Percentiles rank a stretch among this genome's conserved stretches.
Conservation (phyloP, 441 rosid species). For the Lepidium campestre region DNA sequence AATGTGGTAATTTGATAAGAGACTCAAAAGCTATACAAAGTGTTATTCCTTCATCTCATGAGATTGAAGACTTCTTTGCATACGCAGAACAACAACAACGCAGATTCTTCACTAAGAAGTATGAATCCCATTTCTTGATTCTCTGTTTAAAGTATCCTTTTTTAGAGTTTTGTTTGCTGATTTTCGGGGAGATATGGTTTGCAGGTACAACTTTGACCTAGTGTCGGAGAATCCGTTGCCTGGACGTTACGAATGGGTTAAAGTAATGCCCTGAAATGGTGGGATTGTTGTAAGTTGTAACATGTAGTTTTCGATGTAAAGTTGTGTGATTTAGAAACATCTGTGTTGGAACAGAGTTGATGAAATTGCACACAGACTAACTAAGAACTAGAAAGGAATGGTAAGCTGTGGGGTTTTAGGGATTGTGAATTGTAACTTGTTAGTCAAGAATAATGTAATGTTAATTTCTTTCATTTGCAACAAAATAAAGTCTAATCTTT, state of each 20-base stretch:
- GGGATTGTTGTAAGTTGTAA: neutral
- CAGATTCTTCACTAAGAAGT: constrained; percentile 45
- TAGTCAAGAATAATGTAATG: constrained; percentile 21
- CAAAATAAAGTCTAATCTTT: neutral
- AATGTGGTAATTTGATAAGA: constrained; percentile 32
- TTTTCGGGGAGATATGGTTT: neutral
- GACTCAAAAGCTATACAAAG: constrained; percentile 26
- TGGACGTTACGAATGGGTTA: constrained; percentile 59
- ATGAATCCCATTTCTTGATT: neutral
- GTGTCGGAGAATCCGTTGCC: constrained; percentile 49
- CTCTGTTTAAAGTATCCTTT: neutral
- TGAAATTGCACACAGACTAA: constrained; percentile 31
- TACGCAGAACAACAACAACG: constrained; percentile 43
- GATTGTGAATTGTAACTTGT: constrained; percentile 9
- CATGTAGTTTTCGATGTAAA: constrained; percentile 19
- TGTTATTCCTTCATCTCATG: constrained; percentile 32
- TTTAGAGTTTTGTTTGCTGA: neutral
- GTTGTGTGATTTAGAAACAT: constrained; percentile 31
- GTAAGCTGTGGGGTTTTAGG: neutral
- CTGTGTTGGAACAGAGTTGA: constrained; percentile 31
- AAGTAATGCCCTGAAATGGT: constrained; percentile 28
- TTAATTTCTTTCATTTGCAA: constrained; percentile 9
- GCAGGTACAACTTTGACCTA: constrained; percentile 65
- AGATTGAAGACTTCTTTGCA: constrained; percentile 57
- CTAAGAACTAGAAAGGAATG: neutral